A percentile compares a stretch with the other conserved stretches of the same genome.
phyloP scores from a whole-genome alignment of 1,284 basidiomycete species.

The Ustilago vetiveriae region DNA sequence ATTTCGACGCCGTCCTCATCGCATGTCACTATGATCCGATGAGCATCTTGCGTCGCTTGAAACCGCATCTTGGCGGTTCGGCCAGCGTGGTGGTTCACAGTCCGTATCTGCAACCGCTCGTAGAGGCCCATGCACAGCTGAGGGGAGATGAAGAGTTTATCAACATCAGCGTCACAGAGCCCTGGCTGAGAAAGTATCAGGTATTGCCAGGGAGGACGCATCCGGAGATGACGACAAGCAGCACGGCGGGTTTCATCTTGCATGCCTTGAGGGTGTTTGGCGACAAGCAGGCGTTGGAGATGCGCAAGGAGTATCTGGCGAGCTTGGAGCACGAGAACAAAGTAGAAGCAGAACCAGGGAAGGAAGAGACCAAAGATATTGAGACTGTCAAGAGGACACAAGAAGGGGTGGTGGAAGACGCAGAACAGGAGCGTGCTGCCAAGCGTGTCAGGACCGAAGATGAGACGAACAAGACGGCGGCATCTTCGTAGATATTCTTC shows the following conservation, averaged over 20 bases:
- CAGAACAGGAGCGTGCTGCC: constrained; percentile 10
- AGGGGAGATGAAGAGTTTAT: constrained; percentile 77
- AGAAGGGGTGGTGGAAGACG: constrained; percentile 7
- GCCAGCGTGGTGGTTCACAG: constrained; percentile 86
- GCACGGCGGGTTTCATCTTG: constrained; percentile 87
- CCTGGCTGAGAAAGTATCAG: constrained; percentile 90
- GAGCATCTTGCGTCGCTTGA: constrained; percentile 80
- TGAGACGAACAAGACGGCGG: not conserved
- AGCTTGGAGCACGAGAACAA: not conserved
- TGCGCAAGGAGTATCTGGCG: constrained; percentile 23
- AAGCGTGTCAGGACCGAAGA: constrained; percentile 24
- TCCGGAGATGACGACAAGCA: constrained; percentile 90
- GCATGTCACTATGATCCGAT: constrained; percentile 86
- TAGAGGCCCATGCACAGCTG: constrained; percentile 79
- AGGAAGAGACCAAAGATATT: not conserved
- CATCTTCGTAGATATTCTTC: constrained; percentile 1
- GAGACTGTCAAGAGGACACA: constrained; percentile 8
- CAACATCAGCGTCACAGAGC: constrained; percentile 83
- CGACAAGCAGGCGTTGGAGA: constrained; percentile 33
- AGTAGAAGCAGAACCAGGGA: not conserved
- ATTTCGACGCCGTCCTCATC: constrained; percentile 74
- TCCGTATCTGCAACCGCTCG: constrained; percentile 78
- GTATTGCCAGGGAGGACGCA: constrained; percentile 94
- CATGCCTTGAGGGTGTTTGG: constrained; percentile 78
- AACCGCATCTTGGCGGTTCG: constrained; percentile 83